Conservation (phyloP, 495 filamentous ascomycete species). For the Aspergillus nidulans region DNA sequence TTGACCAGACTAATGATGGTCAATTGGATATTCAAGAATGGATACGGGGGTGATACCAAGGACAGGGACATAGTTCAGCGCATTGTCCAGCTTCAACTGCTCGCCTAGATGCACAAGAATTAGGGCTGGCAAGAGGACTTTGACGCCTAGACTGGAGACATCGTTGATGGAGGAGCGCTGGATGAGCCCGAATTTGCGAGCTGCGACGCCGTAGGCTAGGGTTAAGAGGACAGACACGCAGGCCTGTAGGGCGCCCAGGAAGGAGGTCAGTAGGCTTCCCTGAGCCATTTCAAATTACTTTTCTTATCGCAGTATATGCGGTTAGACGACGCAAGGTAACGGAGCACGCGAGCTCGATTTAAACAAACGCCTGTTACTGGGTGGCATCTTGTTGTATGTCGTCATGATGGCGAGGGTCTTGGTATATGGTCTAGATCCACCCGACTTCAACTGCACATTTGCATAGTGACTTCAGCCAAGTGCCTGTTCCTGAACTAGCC, state of each 20-base stretch:
- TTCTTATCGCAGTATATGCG: too few species aligned
- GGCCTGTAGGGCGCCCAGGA: conserved; percentile 68
- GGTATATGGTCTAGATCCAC: background rate
- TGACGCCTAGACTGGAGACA: conserved; percentile 62
- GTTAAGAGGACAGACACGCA: conserved; percentile 66
- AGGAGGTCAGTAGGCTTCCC: conserved; percentile 39
- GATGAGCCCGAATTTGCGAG: conserved; percentile 55
- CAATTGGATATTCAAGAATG: background rate
- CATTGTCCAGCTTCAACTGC: conserved; percentile 55
- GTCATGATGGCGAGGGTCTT: conserved; percentile 14
- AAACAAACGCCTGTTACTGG: background rate
- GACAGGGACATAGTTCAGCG: conserved; percentile 54
- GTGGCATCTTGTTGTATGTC: conserved; percentile 7
- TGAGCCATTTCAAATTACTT: background rate
- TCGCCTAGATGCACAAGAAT: conserved; percentile 66
- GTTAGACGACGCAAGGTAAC: too few species aligned
- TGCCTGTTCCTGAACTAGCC: background rate
- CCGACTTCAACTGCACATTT: background rate
- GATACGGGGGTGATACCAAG: conserved; percentile 21
- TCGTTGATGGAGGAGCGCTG: conserved; percentile 52
- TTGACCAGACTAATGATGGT: conserved; percentile 48
- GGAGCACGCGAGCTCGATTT: conserved; percentile 5
- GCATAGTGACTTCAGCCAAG: conserved; percentile 1
- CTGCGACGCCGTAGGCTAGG: conserved; percentile 58
- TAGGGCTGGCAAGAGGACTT: conserved; percentile 65